Base-by-base conservation (phyloP, 2,329 filamentous ascomycete genomes). In the Raffaelea albimanens region DNA sequence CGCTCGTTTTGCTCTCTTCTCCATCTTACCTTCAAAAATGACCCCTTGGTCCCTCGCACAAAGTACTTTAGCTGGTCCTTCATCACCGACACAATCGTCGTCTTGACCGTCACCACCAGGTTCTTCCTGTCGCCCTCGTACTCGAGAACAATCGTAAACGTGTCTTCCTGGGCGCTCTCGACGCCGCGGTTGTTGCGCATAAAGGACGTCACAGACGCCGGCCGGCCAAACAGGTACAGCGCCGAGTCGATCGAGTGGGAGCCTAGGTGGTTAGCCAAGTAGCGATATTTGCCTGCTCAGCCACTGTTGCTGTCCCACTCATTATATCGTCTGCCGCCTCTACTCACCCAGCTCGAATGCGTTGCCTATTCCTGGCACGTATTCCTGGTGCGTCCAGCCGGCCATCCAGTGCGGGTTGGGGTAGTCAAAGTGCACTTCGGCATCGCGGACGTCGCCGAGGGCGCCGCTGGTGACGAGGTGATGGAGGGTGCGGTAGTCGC, bases 351-450 rank as follows among this genome's bases (percentile, higher is more conserved):
- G 59, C 1, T 64, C 67, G 47, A 66, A 70, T 1, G 66, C 52
- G 54, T 67, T 63, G 1, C 67, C 68, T 0, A 57, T 53, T 0
- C 68, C 68, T 0, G 64, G 64, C 0, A 53, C 55, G 38, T 64
- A 66, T 18, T 57, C 52, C 16, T 56, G 57, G 11, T 49, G 46
- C 0, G 48, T 63, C 48, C 46, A 64, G 23, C 13, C 21, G 52
- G 59, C 58, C 0, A 69, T 49, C 67, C 67, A 71, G 0, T 58
- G 48, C 0, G 68, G 63, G 1, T 59, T 58, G 38, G 68, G 67
- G 31, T 70, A 75, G 56, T 85, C 81, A 50, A 83, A 84, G 59
- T 83, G 80, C 3, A 80, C 73, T 55, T 84, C 75, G 44, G 78
- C 83, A 53, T 85, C 82, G 33, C 73, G 75, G 45, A 84, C 66